A percentile compares a stretch with the other conserved stretches of the same genome.
phyloP scores from a whole-genome alignment of 73 alveolate species.

The Paramecium caudatum region DNA sequence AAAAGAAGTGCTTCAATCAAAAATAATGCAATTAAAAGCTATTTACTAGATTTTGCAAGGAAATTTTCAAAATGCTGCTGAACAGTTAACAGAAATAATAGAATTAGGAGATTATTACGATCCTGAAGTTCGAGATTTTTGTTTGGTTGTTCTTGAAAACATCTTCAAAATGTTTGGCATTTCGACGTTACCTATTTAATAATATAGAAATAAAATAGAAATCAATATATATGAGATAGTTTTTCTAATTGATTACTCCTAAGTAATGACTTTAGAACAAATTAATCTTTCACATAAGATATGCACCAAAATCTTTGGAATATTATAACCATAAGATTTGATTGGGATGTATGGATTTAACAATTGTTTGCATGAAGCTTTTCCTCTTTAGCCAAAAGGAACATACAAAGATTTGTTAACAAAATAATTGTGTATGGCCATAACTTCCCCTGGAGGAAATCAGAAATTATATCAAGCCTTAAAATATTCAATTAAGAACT shows the following conservation, averaged over 20 bases:
- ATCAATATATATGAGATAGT: constrained; percentile 47
- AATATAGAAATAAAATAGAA: not conserved
- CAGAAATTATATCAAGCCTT: constrained; percentile 37
- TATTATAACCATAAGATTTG: constrained; percentile 53
- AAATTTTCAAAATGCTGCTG: constrained; percentile 32
- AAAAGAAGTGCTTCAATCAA: constrained; percentile 26
- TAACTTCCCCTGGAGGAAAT: constrained; percentile 64
- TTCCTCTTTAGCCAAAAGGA: constrained; percentile 57
- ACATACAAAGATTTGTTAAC: constrained; percentile 59
- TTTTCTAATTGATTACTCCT: constrained; percentile 42
- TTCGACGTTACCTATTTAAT: constrained; percentile 21
- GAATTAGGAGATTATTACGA: constrained; percentile 62
- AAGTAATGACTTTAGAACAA: constrained; percentile 43
- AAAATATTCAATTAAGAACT: constrained; percentile 19
- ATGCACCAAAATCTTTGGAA: constrained; percentile 1
- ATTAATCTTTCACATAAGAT: constrained; percentile 54
- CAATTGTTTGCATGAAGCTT: constrained; percentile 62
- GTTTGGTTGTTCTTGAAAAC: constrained; percentile 51
- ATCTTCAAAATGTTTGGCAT: not conserved
- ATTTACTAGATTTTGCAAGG: constrained; percentile 34
- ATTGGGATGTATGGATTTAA: constrained; percentile 65
- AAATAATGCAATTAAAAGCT: constrained; percentile 45
- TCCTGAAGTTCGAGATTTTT: constrained; percentile 68
- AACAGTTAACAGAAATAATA: constrained; percentile 26
- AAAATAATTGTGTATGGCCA: constrained; percentile 58